These are phyloP conservation scores for Komagataella mondaviorum DNA, from an alignment of 805 yeast species.

Conservation along the genomic window DNA sequence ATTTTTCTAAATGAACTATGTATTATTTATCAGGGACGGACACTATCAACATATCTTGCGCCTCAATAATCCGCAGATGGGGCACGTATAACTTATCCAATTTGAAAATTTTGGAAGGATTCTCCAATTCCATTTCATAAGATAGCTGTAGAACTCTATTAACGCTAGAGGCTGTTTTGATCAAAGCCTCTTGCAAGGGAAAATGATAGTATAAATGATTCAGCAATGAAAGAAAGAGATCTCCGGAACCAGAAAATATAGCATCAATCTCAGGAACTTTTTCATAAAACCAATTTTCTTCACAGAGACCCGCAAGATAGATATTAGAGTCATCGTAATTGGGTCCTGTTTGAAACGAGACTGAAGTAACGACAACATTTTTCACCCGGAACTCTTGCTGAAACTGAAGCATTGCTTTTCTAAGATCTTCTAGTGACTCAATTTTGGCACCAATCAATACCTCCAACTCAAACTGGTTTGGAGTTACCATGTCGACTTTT, in stretches of 20 bases:
- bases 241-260: constrained; percentile 64
- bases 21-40: not conserved
- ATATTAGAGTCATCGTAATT: constrained; percentile 9
- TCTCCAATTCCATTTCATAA: constrained; percentile 11
- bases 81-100: constrained; percentile 19
- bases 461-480: constrained; percentile 70
- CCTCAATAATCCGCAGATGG: constrained; percentile 30
- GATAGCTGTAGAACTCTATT: constrained; percentile 28
- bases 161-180: constrained; percentile 24
- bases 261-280: constrained; percentile 40
- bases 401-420: constrained; percentile 26
- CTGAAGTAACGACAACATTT: constrained; percentile 48
- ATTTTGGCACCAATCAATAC: constrained; percentile 35
- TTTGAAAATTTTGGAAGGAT: constrained; percentile 4
- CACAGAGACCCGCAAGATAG: not conserved
- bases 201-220: constrained; percentile 31
- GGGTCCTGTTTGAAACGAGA: constrained; percentile 14
- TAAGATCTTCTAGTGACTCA: constrained; percentile 20
- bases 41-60: constrained; percentile 16
- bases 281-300: constrained; percentile 15
- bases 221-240: constrained; percentile 50
- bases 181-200: constrained; percentile 19
- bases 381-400: constrained; percentile 28
- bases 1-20: not conserved
- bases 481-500: constrained; percentile 40